Evolutionary conservation across 345 rosid genomes (phyloP).

Genomic region (Camelina laxa): DNA sequence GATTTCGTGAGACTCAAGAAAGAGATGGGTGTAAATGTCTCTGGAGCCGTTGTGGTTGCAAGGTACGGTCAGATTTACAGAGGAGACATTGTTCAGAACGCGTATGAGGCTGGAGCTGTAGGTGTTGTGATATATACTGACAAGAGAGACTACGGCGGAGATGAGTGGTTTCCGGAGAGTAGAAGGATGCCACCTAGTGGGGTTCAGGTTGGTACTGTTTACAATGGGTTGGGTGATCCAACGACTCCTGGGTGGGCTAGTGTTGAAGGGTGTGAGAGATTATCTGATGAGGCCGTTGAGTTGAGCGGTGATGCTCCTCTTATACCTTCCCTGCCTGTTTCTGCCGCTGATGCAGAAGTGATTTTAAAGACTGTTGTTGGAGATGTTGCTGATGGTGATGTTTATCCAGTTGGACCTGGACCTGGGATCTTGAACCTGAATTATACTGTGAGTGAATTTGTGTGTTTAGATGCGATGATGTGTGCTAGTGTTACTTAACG

Average conservation of each 20-base stretch:
- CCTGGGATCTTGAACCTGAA: conserved; percentile 68
- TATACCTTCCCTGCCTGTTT: conserved; percentile 81
- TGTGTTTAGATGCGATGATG: conserved; percentile 7
- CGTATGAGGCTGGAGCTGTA: conserved; percentile 63
- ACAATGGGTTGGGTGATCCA: conserved; percentile 68
- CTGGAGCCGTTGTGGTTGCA: conserved; percentile 59
- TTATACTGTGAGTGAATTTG: conserved; percentile 66
- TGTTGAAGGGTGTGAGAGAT: conserved; percentile 69
- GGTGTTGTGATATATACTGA: conserved; percentile 72
- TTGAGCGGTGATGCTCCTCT: conserved; percentile 55
- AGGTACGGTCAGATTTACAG: conserved; percentile 72
- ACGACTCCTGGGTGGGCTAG: conserved; percentile 92
- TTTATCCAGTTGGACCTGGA: conserved; percentile 75
- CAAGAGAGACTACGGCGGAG: conserved; percentile 65
- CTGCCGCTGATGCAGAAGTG: conserved; percentile 68
- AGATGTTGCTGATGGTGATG: conserved; percentile 57
- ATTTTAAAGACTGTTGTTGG: conserved; percentile 64
- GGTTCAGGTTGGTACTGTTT: conserved; percentile 81
- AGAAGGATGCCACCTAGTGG: conserved; percentile 90
- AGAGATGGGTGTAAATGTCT: conserved; percentile 54
- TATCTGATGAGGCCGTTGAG: conserved; percentile 61
- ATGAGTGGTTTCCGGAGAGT: conserved; percentile 64
- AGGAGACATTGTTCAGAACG: conserved; percentile 78
- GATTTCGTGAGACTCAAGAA: conserved; percentile 56
- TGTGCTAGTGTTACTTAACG: neutral